Percentiles rank a stretch among this genome's conserved stretches.
Conservation (phyloP, 2,329 filamentous ascomycete species). For the Cladophialophora immunda region DNA sequence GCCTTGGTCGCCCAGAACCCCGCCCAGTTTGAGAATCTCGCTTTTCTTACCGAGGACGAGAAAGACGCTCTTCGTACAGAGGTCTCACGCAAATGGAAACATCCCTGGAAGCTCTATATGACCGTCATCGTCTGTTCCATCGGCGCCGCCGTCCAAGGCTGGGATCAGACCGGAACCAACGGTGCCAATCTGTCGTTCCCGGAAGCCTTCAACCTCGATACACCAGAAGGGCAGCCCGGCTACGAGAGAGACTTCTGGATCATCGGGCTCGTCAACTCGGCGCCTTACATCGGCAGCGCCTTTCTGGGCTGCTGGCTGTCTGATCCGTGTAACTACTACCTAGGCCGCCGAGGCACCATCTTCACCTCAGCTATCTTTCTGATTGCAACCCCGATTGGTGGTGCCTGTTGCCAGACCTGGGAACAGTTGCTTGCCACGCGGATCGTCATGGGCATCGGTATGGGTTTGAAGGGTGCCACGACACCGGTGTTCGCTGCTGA, state of each 20-base stretch:
- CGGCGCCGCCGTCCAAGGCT: slow-evolving; percentile 54
- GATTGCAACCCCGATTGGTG: slow-evolving; percentile 44
- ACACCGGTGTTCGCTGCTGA: slow-evolving; percentile 45
- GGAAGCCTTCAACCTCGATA: slow-evolving; percentile 46
- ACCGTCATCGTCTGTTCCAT: slow-evolving; percentile 53
- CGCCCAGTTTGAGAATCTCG: slow-evolving; percentile 40
- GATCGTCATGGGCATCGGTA: slow-evolving; percentile 44
- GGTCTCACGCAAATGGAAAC: slow-evolving; percentile 47
- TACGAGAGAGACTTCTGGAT: slow-evolving; percentile 49
- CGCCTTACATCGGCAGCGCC: slow-evolving; percentile 69
- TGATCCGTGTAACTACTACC: slow-evolving; percentile 44
- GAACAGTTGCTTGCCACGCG: slow-evolving; percentile 43
- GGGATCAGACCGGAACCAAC: slow-evolving; percentile 56
- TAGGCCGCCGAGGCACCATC: slow-evolving; percentile 44
- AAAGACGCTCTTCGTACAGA: slow-evolving; percentile 47
- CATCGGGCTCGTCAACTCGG: slow-evolving; percentile 56
- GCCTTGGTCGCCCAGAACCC: slow-evolving; percentile 44
- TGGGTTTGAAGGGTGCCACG: slow-evolving; percentile 44
- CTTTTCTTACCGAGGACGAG: slow-evolving; percentile 47
- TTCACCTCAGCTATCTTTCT: slow-evolving; percentile 46
- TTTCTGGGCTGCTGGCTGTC: slow-evolving; percentile 55
- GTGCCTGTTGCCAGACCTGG: slow-evolving; percentile 43
- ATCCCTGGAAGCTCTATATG: slow-evolving; percentile 48
- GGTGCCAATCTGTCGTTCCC: slow-evolving; percentile 56
- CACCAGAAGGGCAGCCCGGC: slow-evolving; percentile 28